Evolutionary conservation across 768 basidiomycete genomes (phyloP).

Genomic region (Sarcomyxa edulis): DNA sequence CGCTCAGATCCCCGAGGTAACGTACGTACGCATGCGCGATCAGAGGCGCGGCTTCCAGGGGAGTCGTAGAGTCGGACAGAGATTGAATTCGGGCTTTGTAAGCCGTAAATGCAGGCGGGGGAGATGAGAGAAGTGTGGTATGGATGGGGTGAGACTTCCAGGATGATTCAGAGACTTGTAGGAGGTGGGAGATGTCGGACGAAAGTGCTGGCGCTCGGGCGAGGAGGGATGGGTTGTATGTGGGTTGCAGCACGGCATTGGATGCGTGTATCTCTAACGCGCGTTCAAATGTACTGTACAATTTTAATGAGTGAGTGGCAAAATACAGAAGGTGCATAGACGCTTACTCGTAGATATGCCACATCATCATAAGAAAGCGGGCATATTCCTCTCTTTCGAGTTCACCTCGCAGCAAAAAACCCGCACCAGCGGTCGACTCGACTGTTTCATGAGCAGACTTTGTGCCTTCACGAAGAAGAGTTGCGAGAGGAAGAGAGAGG

Average conservation of each 20-base stretch:
- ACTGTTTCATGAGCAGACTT: constrained; percentile 52
- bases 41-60: constrained; percentile 46
- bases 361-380: constrained; percentile 70
- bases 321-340: not conserved
- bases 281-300: constrained; percentile 51
- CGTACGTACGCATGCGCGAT: constrained; percentile 81
- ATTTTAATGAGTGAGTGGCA: not conserved
- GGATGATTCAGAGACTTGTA: constrained; percentile 40
- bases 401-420: constrained; percentile 50
- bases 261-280: constrained; percentile 55
- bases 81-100: constrained; percentile 52
- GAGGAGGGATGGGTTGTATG: constrained; percentile 67
- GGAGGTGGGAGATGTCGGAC: constrained; percentile 62
- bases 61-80: constrained; percentile 40
- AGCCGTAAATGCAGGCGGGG: constrained; percentile 41
- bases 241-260: constrained; percentile 59
- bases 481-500: constrained; percentile 37
- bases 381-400: constrained; percentile 62
- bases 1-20: constrained; percentile 77
- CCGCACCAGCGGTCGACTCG: constrained; percentile 52
- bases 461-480: constrained; percentile 41
- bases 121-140: constrained; percentile 31
- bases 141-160: constrained; percentile 59
- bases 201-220: constrained; percentile 55
- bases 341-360: constrained; percentile 73